Base-by-base conservation (phyloP, 2,329 filamentous ascomycete species). In the Thelonectria blattea region DNA sequence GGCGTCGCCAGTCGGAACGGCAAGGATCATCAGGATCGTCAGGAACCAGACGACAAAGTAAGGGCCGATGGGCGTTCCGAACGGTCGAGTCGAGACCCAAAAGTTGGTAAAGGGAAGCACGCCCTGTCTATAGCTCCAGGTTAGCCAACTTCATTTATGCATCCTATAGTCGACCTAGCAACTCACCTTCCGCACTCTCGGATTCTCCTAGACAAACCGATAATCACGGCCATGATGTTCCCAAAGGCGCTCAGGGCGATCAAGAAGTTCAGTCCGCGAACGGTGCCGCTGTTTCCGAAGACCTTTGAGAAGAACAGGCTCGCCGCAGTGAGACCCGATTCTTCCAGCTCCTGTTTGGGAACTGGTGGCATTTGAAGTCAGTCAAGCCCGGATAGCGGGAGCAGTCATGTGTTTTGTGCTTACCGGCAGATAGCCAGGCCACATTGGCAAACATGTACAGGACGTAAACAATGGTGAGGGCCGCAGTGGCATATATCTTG, bases 101-200 rank as follows among this genome's bases (percentile, higher is more conserved):
- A 89, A 85, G 1, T 73, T 72, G 1, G 86, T 80, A n/a, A 73
- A 88, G 0, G 86, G 86, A 2, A 89, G 76, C 0, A 88, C 84
- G 7, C 86, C 56, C 20, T 58, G 56, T 42, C 56, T 52, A n/a
- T 3, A 41, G 15, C 1, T 24, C 34, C 3, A 1, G 2, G 18
- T 57, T 20, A 57, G 41, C 18, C 15, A 6, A 15, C 48, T n/a
- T 49, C 12, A 15, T 39, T 32, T 51, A 14, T 15, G 2, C n/a
- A n/a, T 34, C 37, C 15, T 7, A 11, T 12, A 15, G 8, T 37
- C 15, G 0, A 12, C 15, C 9, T 20, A 27, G 11, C 8, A 2
- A 15, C 39, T 24, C 22, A 58, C 56, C 56, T 52, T 48, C 51
- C 50, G n/a, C 51, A 59, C 39, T 59, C 56, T 54, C 56, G 39